Conservation (phyloP, 1,284 basidiomycete genomes). For the Farysia itapuensis region DNA sequence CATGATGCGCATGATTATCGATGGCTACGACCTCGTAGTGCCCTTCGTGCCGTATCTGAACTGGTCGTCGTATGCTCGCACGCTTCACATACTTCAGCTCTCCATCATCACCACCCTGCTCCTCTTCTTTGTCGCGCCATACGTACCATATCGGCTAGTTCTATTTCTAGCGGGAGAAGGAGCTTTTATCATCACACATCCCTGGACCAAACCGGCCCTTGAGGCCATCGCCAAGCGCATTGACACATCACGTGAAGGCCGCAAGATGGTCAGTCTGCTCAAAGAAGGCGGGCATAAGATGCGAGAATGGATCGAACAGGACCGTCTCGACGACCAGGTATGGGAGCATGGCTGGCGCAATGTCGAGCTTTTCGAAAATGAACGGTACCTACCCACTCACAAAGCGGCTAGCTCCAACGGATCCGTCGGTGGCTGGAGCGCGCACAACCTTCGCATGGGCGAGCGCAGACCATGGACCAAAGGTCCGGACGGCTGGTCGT, state of each 20-base stretch:
- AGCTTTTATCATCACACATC: slow-evolving; percentile 53
- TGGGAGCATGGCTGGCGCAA: slow-evolving; percentile 56
- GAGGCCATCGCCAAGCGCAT: slow-evolving; percentile 33
- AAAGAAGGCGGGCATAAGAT: slow-evolving; percentile 31
- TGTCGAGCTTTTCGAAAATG: slow-evolving; percentile 56
- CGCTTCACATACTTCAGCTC: slow-evolving; percentile 52
- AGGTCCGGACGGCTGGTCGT: slow-evolving; percentile 50
- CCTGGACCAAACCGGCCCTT: slow-evolving; percentile 53
- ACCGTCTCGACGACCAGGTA: slow-evolving; percentile 49
- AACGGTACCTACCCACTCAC: slow-evolving; percentile 26
- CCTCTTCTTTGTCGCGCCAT: slow-evolving; percentile 52
- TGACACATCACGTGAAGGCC: slow-evolving; percentile 20
- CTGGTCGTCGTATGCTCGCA: slow-evolving; percentile 56
- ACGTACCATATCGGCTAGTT: slow-evolving; percentile 48
- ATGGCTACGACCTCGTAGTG: slow-evolving; percentile 53
- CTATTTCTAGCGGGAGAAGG: slow-evolving; percentile 56
- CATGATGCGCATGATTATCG: slow-evolving; percentile 59
- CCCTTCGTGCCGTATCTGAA: slow-evolving; percentile 56
- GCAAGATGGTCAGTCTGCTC: slow-evolving; percentile 23
- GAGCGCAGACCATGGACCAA: slow-evolving; percentile 54
- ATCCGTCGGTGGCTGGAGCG: slow-evolving; percentile 35
- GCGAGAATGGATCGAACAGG: slow-evolving; percentile 52
- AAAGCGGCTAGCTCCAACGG: slow-evolving; percentile 16
- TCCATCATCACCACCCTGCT: slow-evolving; percentile 45
- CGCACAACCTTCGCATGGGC: slow-evolving; percentile 28